Base-by-base conservation (phyloP, 768 basidiomycete species). In the Zangia roseola region DNA sequence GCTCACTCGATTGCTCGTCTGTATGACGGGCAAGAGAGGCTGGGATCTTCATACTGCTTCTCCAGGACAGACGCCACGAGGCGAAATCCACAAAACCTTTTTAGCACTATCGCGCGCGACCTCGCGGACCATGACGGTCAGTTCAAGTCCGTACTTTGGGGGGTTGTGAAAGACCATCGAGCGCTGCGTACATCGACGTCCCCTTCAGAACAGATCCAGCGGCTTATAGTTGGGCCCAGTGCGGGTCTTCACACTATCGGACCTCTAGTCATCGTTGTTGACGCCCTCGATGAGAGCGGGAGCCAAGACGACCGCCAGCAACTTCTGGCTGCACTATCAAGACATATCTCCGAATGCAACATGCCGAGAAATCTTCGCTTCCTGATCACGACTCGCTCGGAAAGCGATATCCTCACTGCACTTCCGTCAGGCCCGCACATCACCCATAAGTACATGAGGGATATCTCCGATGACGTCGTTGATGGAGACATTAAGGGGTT, bases 71-170 rank as follows among this genome's bases (percentile, higher is more conserved):
- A 23, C n/a, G 20, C 38, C 25, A 39, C 36, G 25, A 28, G 40
- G 16, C 52, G 50, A 8, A 47, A 57, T 39, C 43, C 54, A 35
- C 33, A 26, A 39, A 46, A 58, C 47, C 10, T 63, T 3, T 63
- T 65, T 52, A 59, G 56, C 35, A 68, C 62, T 1, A 60, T 67
- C 17, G 61, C 64, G 10, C 51, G 55, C 13, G 58, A 64, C 20
- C 50, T 67, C 20, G 62, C 62, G 21, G 58, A 59, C 19, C 55
- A 60, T 17, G 47, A 65, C 42, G 25, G 35, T 25, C 56, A 54
- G 28, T 58, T 40, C 31, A 47, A 25, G 25, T 19, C 41, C 6
- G 30, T 48, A 7, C 36, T 58, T 10, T 50, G 55, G 20, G 38
- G 21, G 9, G 20, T 30, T n/a, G 49, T 53, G 8, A 40, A 49